Base-by-base conservation (phyloP, 2,329 filamentous ascomycete genomes). In the Sclerotinia subarctica region DNA sequence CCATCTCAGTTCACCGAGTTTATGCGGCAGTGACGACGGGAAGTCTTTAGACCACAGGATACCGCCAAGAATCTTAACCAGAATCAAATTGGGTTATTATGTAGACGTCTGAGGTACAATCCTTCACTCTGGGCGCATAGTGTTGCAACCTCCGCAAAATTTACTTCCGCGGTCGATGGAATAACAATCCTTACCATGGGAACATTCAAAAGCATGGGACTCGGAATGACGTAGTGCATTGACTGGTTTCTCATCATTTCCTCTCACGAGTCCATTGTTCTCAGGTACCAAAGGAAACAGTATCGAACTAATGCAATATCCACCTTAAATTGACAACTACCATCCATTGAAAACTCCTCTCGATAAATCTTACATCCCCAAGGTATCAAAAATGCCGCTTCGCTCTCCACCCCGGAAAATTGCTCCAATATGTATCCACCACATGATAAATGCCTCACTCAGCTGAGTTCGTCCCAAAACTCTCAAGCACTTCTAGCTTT, bases 341-440 rank as follows among this genome's bases (percentile, higher is more conserved):
- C 46, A 38, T 35, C 21, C 32, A 38, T 51, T 26, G 21, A 29
- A 26, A 51, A 63, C 46, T 51, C 21, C 59, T 38, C n/a, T 51
- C n/a, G 24, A 42, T 26, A 51, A 42, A 26, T 26, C 59, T 51
- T 26, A 63, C 13, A 26, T 21, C 46, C n/a, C 24, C 59, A 26
- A 63, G 68, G 68, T 69, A 69, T 69, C 68, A 69, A 64, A 42
- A 68, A 64, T 68, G 68, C 32, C 58, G 65, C 58, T 68, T 60
- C 52, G 42, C 52, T 44, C 47, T 42, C 57, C 42, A 68, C 56
- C 49, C 57, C 6, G 8, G 19, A 49, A 58, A 57, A n/a, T 35
- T 58, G 38, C 56, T 59, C 42, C 60, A 56, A 44, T 38, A 69
- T 69, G 57, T 46, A 46, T 60, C n/a, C 59, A 24, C 54, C 11